Percentiles rank a stretch among this genome's conserved stretches.
Evolutionary conservation across 1,139 yeast species (phyloP).

Genomic region (Suhomyces bokatorum): DNA sequence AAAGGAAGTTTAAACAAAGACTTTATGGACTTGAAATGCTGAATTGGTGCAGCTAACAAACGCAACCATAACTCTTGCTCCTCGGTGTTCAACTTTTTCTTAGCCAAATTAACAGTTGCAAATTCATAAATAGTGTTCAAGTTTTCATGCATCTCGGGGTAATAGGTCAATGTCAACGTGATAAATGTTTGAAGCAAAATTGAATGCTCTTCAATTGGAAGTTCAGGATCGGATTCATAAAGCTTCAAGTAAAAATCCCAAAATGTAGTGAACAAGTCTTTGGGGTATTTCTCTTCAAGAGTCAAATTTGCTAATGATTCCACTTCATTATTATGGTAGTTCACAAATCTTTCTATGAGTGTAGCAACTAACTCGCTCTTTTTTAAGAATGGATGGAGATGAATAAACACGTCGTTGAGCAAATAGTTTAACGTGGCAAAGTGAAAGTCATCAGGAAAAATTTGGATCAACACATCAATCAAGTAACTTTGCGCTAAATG

Average conservation of each 20-base stretch:
- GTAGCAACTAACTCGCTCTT: constrained; percentile 67
- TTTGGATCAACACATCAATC: constrained; percentile 86
- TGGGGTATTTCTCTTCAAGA: constrained; percentile 6
- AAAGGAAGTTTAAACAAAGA: constrained; percentile 34
- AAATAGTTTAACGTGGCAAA: constrained; percentile 68
- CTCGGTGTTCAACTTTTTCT: constrained; percentile 13
- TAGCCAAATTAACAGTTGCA: constrained; percentile 43
- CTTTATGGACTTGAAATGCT: constrained; percentile 35
- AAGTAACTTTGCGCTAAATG: constrained; percentile 89
- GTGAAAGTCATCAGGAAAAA: constrained; percentile 93
- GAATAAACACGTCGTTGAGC: constrained; percentile 61
- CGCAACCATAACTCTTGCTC: constrained; percentile 50
- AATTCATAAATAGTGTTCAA: constrained; percentile 62
- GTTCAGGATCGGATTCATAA: constrained; percentile 57
- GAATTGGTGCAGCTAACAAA: constrained; percentile 60
- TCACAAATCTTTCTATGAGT: constrained; percentile 72
- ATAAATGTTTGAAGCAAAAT: constrained; percentile 65
- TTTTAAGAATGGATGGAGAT: constrained; percentile 67
- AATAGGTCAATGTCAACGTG: constrained; percentile 64
- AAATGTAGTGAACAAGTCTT: constrained; percentile 55
- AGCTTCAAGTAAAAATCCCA: constrained; percentile 64
- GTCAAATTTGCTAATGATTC: constrained; percentile 18
- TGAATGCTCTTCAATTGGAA: constrained; percentile 65
- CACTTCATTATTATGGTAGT: constrained; percentile 46
- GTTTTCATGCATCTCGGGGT: constrained; percentile 60